Evolutionary conservation across 2,329 filamentous ascomycete species (phyloP).

Genomic region (Tolypocladium ovalisporum): DNA sequence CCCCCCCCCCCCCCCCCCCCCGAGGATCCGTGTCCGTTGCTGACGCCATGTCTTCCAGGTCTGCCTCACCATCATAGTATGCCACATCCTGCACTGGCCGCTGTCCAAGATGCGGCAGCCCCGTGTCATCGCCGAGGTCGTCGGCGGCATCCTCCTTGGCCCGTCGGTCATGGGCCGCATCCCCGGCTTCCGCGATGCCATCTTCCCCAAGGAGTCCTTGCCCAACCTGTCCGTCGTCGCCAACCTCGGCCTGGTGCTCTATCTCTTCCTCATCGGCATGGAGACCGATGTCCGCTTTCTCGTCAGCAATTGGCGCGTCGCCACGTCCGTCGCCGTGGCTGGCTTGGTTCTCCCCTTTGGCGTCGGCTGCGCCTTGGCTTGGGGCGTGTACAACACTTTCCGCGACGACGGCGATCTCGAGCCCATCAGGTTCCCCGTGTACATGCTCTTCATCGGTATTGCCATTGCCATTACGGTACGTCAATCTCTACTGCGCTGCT

Average conservation of each 20-base stretch:
- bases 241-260: constrained; percentile 74
- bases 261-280: constrained; percentile 78
- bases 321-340: constrained; percentile 63
- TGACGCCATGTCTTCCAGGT: constrained; percentile 11
- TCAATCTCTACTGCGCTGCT: neutral
- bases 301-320: constrained; percentile 68
- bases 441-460: constrained; percentile 73
- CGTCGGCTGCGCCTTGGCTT: constrained; percentile 68
- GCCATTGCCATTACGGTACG: constrained; percentile 73
- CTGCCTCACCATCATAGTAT: constrained; percentile 36
- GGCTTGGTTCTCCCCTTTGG: constrained; percentile 80
- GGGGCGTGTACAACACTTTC: constrained; percentile 71
- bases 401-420: constrained; percentile 27
- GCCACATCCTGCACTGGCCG: constrained; percentile 55
- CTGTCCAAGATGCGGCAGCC: constrained; percentile 69
- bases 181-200: constrained; percentile 62
- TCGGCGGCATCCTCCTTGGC: constrained; percentile 75
- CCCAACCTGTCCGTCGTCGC: constrained; percentile 67
- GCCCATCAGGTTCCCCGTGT: constrained; percentile 38
- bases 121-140: constrained; percentile 73
- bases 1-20: no score
- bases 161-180: constrained; percentile 84
- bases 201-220: constrained; percentile 69
- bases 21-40: neutral
- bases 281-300: constrained; percentile 77